Base-by-base conservation (phyloP, 495 filamentous ascomycete genomes). In the Apiosordaria backusii region DNA sequence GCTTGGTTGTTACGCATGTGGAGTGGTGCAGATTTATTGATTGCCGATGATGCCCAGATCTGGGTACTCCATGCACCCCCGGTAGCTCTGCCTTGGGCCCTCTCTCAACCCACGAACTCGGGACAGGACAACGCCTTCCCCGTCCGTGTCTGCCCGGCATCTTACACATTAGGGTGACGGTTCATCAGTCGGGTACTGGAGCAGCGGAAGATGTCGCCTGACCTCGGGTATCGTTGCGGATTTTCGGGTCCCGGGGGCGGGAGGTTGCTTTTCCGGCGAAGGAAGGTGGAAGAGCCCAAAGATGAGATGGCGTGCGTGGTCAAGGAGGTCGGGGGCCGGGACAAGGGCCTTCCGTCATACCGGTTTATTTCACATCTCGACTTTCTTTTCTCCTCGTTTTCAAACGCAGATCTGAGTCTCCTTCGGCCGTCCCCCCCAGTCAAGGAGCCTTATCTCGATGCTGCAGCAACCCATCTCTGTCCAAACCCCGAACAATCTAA, bases 401-500 rank as follows among this genome's bases (percentile, higher is more conserved):
- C 10, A 45, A 45, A 1, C 16, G 10, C 35, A 45, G 10, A 13
- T 45, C 13, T 35, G 29, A 35, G 10, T 35, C 29, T 10, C 35
- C 35, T 2, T 2, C 35, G 35, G 35, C 35, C 6, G 9, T 45
- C 35, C 16, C 35, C 35, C 10, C 35, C 35, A 45, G 35, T 45
- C 35, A 45, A 45, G 62, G 61, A 55, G n/a, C 66, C 64, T 71
- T 68, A 70, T 75, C 70, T 75, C 68, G 68, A 75, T 72, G 67
- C 63, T 65, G 68, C 68, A 72, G 68, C 64, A 27, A 25, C 65
- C 65, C 63, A 62, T 23, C n/a, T 55, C 52, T 55, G n/a, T 9
- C 35, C 57, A 52, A 35, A 24, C 45, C 40, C 50, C 26, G 59
- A 55, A 57, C 13, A 54, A 64, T 57, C 59, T 52, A 65, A 52